Conservation (phyloP, 257 asterid species). For the Leptodermis oblonga region DNA sequence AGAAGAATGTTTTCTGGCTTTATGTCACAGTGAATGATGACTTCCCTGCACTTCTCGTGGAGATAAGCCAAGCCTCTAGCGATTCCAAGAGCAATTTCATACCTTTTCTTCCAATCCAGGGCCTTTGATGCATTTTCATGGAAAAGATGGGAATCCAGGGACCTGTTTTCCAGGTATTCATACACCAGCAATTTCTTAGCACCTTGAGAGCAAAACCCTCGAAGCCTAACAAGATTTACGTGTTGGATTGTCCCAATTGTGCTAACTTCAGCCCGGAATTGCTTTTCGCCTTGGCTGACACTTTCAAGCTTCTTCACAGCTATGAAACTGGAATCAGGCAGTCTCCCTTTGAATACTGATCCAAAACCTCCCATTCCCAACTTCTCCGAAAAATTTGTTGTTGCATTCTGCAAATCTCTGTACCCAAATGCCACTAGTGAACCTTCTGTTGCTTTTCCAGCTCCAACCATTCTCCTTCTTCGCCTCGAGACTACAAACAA, state of each 20-base stretch:
- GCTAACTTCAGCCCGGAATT: constrained; percentile 53
- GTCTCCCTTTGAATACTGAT: constrained; percentile 42
- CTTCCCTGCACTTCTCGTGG: constrained; percentile 51
- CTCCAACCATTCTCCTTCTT: constrained; percentile 12
- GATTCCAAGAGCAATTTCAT: constrained; percentile 45
- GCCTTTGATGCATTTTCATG: constrained; percentile 23
- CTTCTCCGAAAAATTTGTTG: constrained; percentile 45
- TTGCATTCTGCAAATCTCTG: constrained; percentile 36
- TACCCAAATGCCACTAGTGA: constrained; percentile 35
- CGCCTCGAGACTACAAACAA: constrained; percentile 22
- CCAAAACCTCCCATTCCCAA: constrained; percentile 59
- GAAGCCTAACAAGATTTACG: constrained; percentile 45
- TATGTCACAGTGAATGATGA: constrained; percentile 50
- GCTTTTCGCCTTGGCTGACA: constrained; percentile 55
- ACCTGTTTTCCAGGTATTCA: constrained; percentile 44
- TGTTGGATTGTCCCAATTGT: constrained; percentile 57
- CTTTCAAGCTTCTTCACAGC: constrained; percentile 53
- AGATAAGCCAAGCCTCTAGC: constrained; percentile 58
- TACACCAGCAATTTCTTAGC: constrained; percentile 37
- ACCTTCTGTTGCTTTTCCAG: constrained; percentile 26
- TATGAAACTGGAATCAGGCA: constrained; percentile 40
- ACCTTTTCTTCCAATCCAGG: constrained; percentile 42
- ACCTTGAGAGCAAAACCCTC: constrained; percentile 50
- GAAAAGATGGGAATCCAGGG: constrained; percentile 43
- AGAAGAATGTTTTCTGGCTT: constrained; percentile 50